These are phyloP conservation scores for Phaeomoniella chlamydospora DNA, from an alignment of 2,329 filamentous ascomycete species.

Conservation along the genomic window DNA sequence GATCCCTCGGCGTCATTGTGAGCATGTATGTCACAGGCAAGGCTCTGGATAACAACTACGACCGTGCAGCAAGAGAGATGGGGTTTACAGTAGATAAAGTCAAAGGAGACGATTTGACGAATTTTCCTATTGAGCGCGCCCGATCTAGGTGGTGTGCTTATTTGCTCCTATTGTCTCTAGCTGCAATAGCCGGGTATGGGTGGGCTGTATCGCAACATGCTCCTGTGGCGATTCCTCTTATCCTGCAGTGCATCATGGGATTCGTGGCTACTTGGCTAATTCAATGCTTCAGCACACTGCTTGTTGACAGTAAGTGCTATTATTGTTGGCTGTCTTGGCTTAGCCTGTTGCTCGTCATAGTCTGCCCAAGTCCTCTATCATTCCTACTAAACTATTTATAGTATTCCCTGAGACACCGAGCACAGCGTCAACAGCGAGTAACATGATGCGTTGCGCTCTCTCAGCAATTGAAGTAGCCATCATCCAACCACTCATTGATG, in stretches of 20 bases:
- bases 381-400: no score
- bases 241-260: conserved; percentile 9
- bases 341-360: no score
- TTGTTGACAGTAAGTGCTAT: conserved; percentile 11
- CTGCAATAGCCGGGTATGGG: conserved; percentile 11
- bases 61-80: conserved; percentile 1
- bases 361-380: no score
- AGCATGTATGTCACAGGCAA: conserved; percentile 10
- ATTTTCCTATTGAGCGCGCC: conserved; percentile 17
- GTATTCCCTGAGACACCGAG: conserved; percentile 6
- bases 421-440: conserved; percentile 7
- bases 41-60: conserved; percentile 5
- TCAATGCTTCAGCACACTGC: conserved; percentile 8
- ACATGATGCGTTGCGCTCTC: conserved; percentile 8
- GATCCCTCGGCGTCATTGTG: conserved; percentile 21
- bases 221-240: conserved; percentile 8
- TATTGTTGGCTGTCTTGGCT: no score
- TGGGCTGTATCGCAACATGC: conserved; percentile 10
- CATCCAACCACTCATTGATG: conserved; percentile 9
- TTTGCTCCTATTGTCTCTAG: conserved; percentile 6
- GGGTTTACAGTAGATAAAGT: conserved; percentile 3
- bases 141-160: conserved; percentile 6
- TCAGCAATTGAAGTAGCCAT: conserved; percentile 7
- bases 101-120: conserved; percentile 4
- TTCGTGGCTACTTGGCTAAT: conserved; percentile 6